A percentile compares a stretch with the other conserved stretches of the same genome.
Evolutionary conservation across 805 yeast genomes (phyloP).

Genomic region (Lachancea quebecensis): DNA sequence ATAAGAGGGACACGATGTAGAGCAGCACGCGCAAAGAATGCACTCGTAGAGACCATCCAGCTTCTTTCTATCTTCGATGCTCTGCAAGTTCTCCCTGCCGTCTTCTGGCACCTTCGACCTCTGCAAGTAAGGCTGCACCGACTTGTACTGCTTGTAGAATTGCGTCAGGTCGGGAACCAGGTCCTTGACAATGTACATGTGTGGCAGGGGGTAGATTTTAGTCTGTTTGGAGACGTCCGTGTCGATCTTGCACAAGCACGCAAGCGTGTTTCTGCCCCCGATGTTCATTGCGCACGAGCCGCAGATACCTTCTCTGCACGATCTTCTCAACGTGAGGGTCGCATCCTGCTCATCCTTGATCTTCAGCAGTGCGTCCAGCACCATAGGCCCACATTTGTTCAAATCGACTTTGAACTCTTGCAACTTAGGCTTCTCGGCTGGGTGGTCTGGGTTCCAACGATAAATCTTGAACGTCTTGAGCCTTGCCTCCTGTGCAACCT

Average conservation of each 20-base stretch:
- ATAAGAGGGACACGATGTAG: slow-evolving; percentile 97
- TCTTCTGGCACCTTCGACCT: slow-evolving; percentile 70
- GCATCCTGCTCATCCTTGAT: slow-evolving; percentile 96
- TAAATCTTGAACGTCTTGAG: slow-evolving; percentile 84
- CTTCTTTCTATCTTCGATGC: slow-evolving; percentile 88
- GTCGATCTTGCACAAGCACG: slow-evolving; percentile 93
- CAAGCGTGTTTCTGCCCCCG: slow-evolving; percentile 94
- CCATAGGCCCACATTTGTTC: slow-evolving; percentile 95
- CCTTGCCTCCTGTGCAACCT: slow-evolving; percentile 52
- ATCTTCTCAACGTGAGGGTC: slow-evolving; percentile 92
- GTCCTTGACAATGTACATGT: slow-evolving; percentile 95
- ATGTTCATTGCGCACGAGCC: slow-evolving; percentile 99
- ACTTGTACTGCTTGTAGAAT: slow-evolving; percentile 96
- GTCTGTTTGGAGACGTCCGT: slow-evolving; percentile 63
- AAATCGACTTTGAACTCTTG: slow-evolving; percentile 79
- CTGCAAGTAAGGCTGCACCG: slow-evolving; percentile 94
- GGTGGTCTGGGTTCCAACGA: slow-evolving; percentile 98
- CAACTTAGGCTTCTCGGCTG: slow-evolving; percentile 83
- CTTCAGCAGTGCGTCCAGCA: slow-evolving; percentile 87
- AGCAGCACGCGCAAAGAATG: slow-evolving; percentile 97
- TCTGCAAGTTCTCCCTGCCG: slow-evolving; percentile 89
- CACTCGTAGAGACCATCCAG: slow-evolving; percentile 96
- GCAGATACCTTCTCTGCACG: slow-evolving; percentile 99
- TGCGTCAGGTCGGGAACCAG: slow-evolving; percentile 96
- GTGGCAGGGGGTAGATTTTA: slow-evolving; percentile 95